Base-by-base conservation (phyloP, 108 stramenopile genomes). In the Skeletonema costatum region DNA sequence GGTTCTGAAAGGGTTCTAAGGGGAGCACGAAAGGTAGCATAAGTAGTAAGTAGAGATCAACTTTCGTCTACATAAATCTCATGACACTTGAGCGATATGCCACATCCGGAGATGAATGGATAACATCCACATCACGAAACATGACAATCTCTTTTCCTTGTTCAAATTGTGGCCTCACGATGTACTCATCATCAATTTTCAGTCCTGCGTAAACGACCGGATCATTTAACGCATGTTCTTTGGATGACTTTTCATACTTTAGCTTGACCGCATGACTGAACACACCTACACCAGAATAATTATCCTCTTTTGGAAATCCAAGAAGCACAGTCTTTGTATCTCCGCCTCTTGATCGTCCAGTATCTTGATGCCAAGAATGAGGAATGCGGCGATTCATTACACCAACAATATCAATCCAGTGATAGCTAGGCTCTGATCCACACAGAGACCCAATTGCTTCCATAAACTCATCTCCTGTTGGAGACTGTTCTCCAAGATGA, bases 401-500 rank as follows among this genome's bases (percentile, higher is more conserved):
- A 6, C 90, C 90, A 25, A 89, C 85, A 64, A 94, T 94, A 73
- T 94, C 93, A 62, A 94, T 94, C 80, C 80, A 94, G 80, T 94
- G 93, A 17, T 80, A 89, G 12, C 86, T 80, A 29, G 92, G 86
- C 5, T 70, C 67, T 4, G 76, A 73, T 30, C 93, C 89, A 68
- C 90, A 94, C 11, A 93, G 60, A 3, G 64, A 32, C 2, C 90
- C 90, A 16, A 94, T 85, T 5, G 83, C 74, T 10, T 77, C 50
- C 75, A 92, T 74, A 51, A 94, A 81, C 38, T 89, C 89, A 65
- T 90, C 93, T 35, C 93, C 93, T 25, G 90, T 84, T 2, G 87
- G 88, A 14, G 88, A 82, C 4, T 73, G 32, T 11, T 81, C 68
- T 29, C 89, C 89, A 14, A 93, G 64, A 63, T 76, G 25, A 0